Evolutionary conservation across 805 yeast species (phyloP).

Genomic region (Clavispora fructus): DNA sequence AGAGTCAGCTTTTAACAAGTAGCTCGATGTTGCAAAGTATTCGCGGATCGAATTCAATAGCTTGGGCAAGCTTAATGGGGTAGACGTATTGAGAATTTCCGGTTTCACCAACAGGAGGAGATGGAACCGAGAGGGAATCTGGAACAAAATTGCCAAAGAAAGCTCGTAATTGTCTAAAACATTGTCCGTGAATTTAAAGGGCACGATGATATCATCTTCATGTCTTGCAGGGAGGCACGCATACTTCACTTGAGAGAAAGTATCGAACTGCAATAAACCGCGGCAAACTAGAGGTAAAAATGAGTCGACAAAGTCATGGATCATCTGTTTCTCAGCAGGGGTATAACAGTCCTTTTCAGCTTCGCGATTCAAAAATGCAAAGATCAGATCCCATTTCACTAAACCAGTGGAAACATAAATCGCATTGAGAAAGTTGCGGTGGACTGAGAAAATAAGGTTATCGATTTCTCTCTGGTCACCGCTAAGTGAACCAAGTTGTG

Average conservation of each 20-base stretch:
- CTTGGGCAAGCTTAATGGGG: background rate
- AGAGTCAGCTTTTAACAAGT: background rate
- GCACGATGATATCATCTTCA: slow-evolving; percentile 1
- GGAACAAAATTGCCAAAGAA: slow-evolving; percentile 3
- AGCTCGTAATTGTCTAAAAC: slow-evolving; percentile 6
- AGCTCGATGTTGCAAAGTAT: background rate
- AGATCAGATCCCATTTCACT: background rate
- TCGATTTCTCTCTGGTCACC: background rate
- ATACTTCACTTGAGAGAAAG: slow-evolving; percentile 2
- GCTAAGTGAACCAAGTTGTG: background rate
- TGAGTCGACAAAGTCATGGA: background rate
- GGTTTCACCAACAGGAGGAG: background rate
- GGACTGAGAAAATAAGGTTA: background rate
- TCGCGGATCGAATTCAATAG: background rate
- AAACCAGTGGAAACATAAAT: slow-evolving; percentile 1
- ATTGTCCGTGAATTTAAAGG: slow-evolving; percentile 1
- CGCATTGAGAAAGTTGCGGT: slow-evolving; percentile 2
- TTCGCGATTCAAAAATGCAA: slow-evolving; percentile 1
- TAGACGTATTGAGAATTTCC: background rate
- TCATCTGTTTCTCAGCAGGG: background rate
- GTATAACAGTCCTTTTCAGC: background rate
- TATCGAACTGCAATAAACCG: slow-evolving; percentile 1
- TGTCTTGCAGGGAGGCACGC: slow-evolving; percentile 2
- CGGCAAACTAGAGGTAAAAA: slow-evolving; percentile 3
- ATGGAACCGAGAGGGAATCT: slow-evolving; percentile 1